These are phyloP conservation scores for Grifola frondosa DNA, from an alignment of 1,284 basidiomycete genomes.

Conservation along the genomic window DNA sequence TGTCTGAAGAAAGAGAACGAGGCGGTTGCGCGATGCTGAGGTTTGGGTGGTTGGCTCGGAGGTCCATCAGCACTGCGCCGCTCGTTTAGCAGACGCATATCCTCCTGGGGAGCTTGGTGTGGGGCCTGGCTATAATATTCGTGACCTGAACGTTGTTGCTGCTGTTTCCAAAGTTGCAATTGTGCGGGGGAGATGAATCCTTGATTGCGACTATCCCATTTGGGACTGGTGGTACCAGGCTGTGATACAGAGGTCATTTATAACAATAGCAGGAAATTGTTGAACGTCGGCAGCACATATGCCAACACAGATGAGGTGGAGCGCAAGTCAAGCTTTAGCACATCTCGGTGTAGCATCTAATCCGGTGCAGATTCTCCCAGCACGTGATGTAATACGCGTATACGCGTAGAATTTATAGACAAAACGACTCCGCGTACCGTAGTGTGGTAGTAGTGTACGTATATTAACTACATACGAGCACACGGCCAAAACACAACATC, in stretches of 20 bases:
- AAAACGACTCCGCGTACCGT: too few species aligned
- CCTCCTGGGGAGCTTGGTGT: conserved; percentile 12
- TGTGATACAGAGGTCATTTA: conserved; percentile 24
- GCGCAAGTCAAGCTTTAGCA: too few species aligned
- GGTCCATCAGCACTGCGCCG: conserved; percentile 10
- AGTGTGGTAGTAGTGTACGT: too few species aligned
- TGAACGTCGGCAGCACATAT: too few species aligned
- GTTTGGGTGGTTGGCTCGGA: conserved; percentile 8
- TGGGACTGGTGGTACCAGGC: conserved; percentile 24
- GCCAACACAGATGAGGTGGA: too few species aligned
- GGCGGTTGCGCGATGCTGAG: conserved; percentile 15
- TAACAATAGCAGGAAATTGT: too few species aligned
- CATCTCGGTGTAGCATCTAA: too few species aligned
- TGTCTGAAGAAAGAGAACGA: conserved; percentile 21
- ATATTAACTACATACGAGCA: too few species aligned
- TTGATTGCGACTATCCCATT: conserved; percentile 49
- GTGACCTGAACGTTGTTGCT: conserved; percentile 16
- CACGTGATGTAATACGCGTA: too few species aligned
- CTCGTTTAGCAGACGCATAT: conserved; percentile 6
- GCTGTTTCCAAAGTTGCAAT: conserved; percentile 41
- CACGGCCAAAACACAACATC: too few species aligned
- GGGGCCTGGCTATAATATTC: conserved; percentile 20
- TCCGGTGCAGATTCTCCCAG: too few species aligned
- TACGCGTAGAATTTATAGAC: too few species aligned
- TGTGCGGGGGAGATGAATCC: conserved; percentile 50